These are phyloP conservation scores for Hirschfeldia incana DNA, from an alignment of 345 rosid species.

Conservation along the genomic window DNA sequence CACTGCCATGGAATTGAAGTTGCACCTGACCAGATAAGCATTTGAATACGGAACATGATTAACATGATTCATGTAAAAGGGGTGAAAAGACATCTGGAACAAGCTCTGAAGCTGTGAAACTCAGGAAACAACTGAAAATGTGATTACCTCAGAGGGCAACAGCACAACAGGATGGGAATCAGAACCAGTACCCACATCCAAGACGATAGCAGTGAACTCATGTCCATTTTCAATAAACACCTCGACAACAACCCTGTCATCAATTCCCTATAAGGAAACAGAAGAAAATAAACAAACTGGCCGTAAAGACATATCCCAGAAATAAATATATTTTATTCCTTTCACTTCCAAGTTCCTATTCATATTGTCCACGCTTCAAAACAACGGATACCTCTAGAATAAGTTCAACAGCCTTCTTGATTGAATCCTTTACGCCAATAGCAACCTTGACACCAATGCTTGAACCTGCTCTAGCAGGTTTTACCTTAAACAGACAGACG, in stretches of 20 bases:
- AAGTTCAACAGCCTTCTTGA: constrained; percentile 64
- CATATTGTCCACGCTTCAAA: background rate
- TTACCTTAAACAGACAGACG: constrained; percentile 54
- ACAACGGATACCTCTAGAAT: constrained; percentile 62
- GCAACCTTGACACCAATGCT: constrained; percentile 96
- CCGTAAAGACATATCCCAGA: constrained; percentile 13
- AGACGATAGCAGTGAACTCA: constrained; percentile 89
- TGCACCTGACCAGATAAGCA: constrained; percentile 63
- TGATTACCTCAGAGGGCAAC: constrained; percentile 84
- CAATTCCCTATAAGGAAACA: constrained; percentile 65
- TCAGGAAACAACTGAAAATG: constrained; percentile 16
- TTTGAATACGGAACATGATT: constrained; percentile 20
- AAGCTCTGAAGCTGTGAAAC: constrained; percentile 7
- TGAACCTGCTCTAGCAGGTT: constrained; percentile 91
- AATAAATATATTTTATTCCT: background rate
- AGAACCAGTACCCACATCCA: constrained; percentile 81
- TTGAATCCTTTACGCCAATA: constrained; percentile 77
- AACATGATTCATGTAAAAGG: constrained; percentile 1
- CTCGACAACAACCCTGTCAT: constrained; percentile 72
- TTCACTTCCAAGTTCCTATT: constrained; percentile 5
- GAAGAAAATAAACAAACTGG: constrained; percentile 12
- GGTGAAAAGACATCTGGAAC: background rate
- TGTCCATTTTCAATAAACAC: constrained; percentile 81
- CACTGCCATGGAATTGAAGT: constrained; percentile 70
- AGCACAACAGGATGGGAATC: constrained; percentile 76